Base-by-base conservation (phyloP, 2,329 filamentous ascomycete genomes). In the Ilyonectria sp. region DNA sequence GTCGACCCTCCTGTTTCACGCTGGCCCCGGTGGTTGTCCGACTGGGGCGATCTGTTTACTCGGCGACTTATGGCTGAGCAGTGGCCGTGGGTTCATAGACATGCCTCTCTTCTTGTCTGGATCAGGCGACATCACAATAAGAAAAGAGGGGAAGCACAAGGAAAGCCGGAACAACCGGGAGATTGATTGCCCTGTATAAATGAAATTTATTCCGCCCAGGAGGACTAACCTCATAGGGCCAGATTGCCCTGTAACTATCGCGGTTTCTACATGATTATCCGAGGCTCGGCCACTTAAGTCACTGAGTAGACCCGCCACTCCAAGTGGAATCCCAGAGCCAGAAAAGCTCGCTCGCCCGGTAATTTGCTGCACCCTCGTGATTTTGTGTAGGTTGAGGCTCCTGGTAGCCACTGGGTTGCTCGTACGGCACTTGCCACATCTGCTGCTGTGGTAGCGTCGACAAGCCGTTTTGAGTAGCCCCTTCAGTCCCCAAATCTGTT, bases 241-340 rank as follows among this genome's bases (percentile, higher is more conserved):
- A n/a, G 13, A 17, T 43, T 43, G 37, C 15, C 21, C 21, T 23
- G 21, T 2, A 23, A 23, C 21, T 23, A 23, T 2, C 21, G 21
- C 21, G 3, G 21, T n/a, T 7, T 17, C 15, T 43, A 43, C 6
- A 15, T 43, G 7, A 5, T 17, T 6, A 26, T 26, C 21, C 21
- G 19, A 47, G 21, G 21, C 21, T 15, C 19, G 21, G 21, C 44
- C 15, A 15, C 47, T 23, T 59, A 23, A 23, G 21, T 23, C 21
- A 13, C 26, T 59, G 21, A 31, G 23, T 17, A 37, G 50, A 26
- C 6, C n/a, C 56, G 44, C 60, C 40, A 29, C 33, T 62, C 60
- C 65, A 67, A 15, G 13, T 67, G 8, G 56, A 52, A 33, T 67
- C 60, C 65, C 65, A 67, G 19, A 67, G 60, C 65, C 65, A 67